Conservation (phyloP, 169 alveolate species). For the Plasmodium cynomolgi region DNA sequence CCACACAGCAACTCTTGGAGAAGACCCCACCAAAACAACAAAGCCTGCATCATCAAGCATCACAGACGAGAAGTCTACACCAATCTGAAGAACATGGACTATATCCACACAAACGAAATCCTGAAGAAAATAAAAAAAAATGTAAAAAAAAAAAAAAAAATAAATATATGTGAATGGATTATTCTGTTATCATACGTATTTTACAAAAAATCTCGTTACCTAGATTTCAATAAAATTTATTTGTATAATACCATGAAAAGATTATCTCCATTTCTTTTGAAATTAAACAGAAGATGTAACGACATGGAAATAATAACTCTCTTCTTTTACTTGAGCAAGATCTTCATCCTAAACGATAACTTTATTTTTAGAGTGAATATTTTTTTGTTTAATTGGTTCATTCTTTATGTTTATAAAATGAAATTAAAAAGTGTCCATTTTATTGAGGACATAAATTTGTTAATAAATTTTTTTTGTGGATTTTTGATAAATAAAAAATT, state of each 20-base stretch:
- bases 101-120: neutral
- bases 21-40: neutral
- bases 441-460: slow-evolving; percentile 35
- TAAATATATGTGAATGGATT: slow-evolving; percentile 53
- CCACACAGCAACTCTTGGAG: neutral
- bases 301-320: slow-evolving; percentile 13
- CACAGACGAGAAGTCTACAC: slow-evolving; percentile 3
- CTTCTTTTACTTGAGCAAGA: slow-evolving; percentile 25
- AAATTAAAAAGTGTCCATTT: slow-evolving; percentile 27
- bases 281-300: slow-evolving; percentile 46
- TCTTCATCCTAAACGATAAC: slow-evolving; percentile 31
- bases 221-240: slow-evolving; percentile 45
- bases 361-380: slow-evolving; percentile 48
- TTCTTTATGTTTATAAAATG: slow-evolving; percentile 41
- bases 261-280: slow-evolving; percentile 21
- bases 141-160: slow-evolving; percentile 11
- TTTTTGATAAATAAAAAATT: slow-evolving; percentile 34
- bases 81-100: slow-evolving; percentile 2
- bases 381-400: slow-evolving; percentile 44
- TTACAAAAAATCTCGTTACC: slow-evolving; percentile 49
- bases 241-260: slow-evolving; percentile 57
- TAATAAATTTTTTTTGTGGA: slow-evolving; percentile 30
- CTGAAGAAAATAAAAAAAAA: neutral
- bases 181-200: slow-evolving; percentile 27
- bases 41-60: slow-evolving; percentile 29